Conservation (phyloP, 176 grass and related monocot genomes). For the Themeda triandra region DNA sequence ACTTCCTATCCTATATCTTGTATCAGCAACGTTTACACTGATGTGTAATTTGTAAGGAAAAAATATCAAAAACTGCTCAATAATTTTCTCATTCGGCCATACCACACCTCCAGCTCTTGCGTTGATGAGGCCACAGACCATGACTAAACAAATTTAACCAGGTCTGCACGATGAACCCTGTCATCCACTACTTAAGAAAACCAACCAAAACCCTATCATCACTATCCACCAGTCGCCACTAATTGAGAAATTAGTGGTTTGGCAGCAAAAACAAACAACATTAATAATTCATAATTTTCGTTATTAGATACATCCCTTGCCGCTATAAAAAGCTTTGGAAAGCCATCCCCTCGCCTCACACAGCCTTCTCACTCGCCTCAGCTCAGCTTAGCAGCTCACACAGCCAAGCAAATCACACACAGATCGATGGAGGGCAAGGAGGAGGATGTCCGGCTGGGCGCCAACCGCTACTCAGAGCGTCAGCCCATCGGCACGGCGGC, state of each 20-base stretch:
- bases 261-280: background rate
- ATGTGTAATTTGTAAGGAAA: too few relatives aligned
- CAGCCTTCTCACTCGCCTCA: background rate
- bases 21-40: too few relatives aligned
- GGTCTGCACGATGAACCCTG: background rate
- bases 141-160: background rate
- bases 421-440: slow-evolving; percentile 67
- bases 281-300: too few relatives aligned
- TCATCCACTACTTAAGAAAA: slow-evolving; percentile 34
- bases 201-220: slow-evolving; percentile 4
- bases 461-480: slow-evolving; percentile 71
- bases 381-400: background rate
- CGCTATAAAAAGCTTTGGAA: slow-evolving; percentile 27
- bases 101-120: background rate
- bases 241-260: background rate
- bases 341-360: background rate
- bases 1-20: too few relatives aligned
- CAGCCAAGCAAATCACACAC: too few relatives aligned
- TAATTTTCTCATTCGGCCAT: too few relatives aligned
- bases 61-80: too few relatives aligned
- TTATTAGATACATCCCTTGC: background rate
- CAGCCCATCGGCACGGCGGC: slow-evolving; percentile 89
- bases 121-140: background rate
- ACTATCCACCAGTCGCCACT: background rate
- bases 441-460: slow-evolving; percentile 75